phyloP scores from a whole-genome alignment of 2,329 filamentous ascomycete species.

The Fusarium zealandicum region DNA sequence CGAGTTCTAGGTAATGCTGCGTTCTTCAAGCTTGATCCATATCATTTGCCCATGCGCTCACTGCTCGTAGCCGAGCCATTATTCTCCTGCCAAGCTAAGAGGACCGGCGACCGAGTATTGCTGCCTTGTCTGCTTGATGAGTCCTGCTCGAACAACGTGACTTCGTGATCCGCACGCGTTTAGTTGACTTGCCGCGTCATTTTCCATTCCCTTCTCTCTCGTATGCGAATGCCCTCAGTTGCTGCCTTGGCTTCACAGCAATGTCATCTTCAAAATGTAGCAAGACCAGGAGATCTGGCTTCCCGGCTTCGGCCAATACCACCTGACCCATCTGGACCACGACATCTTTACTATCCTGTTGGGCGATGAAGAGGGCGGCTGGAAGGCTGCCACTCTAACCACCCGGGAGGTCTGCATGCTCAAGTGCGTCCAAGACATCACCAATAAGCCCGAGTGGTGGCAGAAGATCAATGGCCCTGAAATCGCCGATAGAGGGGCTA shows the following conservation, averaged over 20 bases:
- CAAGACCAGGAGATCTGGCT: constrained; percentile 11
- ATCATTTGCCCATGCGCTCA: no score
- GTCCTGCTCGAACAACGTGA: constrained; percentile 7
- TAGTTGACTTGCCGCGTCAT: neutral
- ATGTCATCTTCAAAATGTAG: constrained; percentile 10
- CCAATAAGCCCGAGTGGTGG: constrained; percentile 49
- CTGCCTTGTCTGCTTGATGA: neutral
- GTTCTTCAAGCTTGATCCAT: no score
- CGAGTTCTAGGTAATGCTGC: no score
- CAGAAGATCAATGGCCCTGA: constrained; percentile 40
- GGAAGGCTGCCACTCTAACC: constrained; percentile 40
- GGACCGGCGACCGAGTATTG: neutral
- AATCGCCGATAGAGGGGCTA: constrained; percentile 42
- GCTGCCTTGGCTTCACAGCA: constrained; percentile 2
- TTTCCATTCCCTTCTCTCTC: neutral
- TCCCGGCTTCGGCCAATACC: constrained; percentile 40
- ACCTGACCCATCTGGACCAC: neutral
- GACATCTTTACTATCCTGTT: constrained; percentile 36
- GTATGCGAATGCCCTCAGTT: neutral
- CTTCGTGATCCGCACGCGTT: constrained; percentile 18
- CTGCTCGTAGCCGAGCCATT: no score
- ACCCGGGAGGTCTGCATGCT: constrained; percentile 47
- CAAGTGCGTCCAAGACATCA: constrained; percentile 44
- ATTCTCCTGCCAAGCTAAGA: neutral
- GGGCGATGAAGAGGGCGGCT: constrained; percentile 7